These are phyloP conservation scores for Arctium minus DNA, from an alignment of 129 eudicot species.

Conservation along the genomic window DNA sequence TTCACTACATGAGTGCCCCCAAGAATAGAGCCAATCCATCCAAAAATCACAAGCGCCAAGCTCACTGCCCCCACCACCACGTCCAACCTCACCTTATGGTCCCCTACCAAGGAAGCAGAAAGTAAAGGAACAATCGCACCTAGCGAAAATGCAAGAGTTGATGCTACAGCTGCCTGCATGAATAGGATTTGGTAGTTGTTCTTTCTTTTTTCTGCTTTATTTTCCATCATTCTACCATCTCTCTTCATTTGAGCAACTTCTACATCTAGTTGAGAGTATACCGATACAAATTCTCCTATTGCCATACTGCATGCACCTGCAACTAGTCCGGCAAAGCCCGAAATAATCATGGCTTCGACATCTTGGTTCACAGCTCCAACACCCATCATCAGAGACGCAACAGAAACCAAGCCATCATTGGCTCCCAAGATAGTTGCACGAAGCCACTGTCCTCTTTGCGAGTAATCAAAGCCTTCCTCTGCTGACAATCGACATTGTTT, in stretches of 20 bases:
- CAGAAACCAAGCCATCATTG: slow-evolving; percentile 33
- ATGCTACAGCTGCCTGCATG: slow-evolving; percentile 47
- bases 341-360: slow-evolving; percentile 24
- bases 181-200: slow-evolving; percentile 37
- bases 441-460: slow-evolving; percentile 34
- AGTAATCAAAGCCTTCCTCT: slow-evolving; percentile 22
- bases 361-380: slow-evolving; percentile 21
- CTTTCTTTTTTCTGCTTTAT: background rate
- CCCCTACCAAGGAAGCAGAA: slow-evolving; percentile 36
- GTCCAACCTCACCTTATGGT: slow-evolving; percentile 33
- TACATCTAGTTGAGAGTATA: slow-evolving; percentile 31
- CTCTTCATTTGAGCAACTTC: slow-evolving; percentile 34
- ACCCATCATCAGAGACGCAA: slow-evolving; percentile 34
- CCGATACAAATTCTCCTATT: slow-evolving; percentile 35
- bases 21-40: slow-evolving; percentile 25
- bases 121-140: slow-evolving; percentile 48
- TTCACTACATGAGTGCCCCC: slow-evolving; percentile 29
- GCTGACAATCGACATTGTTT: background rate
- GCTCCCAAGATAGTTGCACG: slow-evolving; percentile 34
- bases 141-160: slow-evolving; percentile 43
- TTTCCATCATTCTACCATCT: background rate
- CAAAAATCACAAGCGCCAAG: slow-evolving; percentile 27
- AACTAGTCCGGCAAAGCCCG: slow-evolving; percentile 32
- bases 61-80: slow-evolving; percentile 36
- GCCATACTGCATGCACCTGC: slow-evolving; percentile 47